Evolutionary conservation across 148 eudicot species (phyloP).

Genomic region (Rhododendron henanense): DNA sequence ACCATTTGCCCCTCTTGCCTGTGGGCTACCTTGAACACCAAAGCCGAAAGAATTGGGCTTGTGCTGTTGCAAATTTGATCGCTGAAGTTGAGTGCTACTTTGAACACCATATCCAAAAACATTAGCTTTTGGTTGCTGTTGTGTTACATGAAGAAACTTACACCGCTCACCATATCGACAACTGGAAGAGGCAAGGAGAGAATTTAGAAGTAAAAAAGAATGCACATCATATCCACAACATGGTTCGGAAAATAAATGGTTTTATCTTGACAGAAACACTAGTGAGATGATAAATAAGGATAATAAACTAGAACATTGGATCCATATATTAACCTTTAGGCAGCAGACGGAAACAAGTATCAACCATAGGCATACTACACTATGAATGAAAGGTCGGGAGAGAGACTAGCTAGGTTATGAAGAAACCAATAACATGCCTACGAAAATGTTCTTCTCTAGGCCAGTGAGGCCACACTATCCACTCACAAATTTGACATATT

Average conservation of each 20-base stretch:
- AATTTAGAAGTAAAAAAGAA: not conserved
- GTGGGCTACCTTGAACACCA: constrained; percentile 59
- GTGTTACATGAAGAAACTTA: constrained; percentile 57
- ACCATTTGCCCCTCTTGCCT: constrained; percentile 34
- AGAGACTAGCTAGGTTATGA: not conserved
- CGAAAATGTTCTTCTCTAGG: not conserved
- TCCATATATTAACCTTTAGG: not conserved
- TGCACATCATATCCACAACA: not conserved
- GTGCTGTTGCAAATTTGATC: constrained; percentile 48
- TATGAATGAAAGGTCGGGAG: not conserved
- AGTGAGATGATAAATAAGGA: not conserved
- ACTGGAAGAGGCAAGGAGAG: constrained; percentile 37
- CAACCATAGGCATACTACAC: not conserved
- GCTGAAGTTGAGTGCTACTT: constrained; percentile 43
- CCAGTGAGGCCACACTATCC: not conserved
- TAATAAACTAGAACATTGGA: not conserved
- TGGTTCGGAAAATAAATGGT: not conserved
- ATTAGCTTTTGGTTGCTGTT: constrained; percentile 51
- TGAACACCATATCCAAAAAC: constrained; percentile 72
- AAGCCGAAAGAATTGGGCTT: constrained; percentile 83
- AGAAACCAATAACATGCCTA: not conserved
- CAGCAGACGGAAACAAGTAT: not conserved
- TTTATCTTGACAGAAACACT: not conserved
- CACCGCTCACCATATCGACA: constrained; percentile 83
- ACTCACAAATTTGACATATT: not conserved